Percentiles rank a stretch among this genome's conserved stretches.
These are phyloP conservation scores for Ceratobasidium sp. DNA, from an alignment of 1,284 basidiomycete genomes.

Conservation along the genomic window DNA sequence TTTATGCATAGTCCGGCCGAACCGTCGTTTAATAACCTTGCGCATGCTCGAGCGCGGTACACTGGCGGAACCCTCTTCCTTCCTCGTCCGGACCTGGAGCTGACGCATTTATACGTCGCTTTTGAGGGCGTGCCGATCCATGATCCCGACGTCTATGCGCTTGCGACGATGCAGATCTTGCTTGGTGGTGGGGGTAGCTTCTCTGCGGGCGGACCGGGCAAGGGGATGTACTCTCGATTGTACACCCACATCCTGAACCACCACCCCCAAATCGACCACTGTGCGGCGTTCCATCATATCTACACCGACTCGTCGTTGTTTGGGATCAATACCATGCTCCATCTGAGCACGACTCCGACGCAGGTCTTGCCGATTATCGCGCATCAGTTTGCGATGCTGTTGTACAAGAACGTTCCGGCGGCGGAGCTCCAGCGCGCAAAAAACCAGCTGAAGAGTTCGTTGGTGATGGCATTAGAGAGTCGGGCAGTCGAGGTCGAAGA, in stretches of 20 bases:
- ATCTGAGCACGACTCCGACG: conserved; percentile 70
- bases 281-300: conserved; percentile 98
- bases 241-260: conserved; percentile 99
- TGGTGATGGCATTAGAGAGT: conserved; percentile 97
- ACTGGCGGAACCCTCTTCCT: conserved; percentile 88
- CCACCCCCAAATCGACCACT: conserved; percentile 94
- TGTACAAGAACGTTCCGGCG: conserved; percentile 73
- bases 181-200: conserved; percentile 96
- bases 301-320: conserved; percentile 96
- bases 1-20: conserved; percentile 65
- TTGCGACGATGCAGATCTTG: conserved; percentile 95
- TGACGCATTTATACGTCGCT: conserved; percentile 93
- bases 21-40: conserved; percentile 57
- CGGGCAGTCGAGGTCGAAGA: conserved; percentile 92
- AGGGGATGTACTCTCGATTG: conserved; percentile 98
- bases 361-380: conserved; percentile 88
- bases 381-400: conserved; percentile 81
- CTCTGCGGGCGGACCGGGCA: conserved; percentile 96
- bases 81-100: conserved; percentile 76
- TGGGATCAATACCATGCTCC: conserved; percentile 91
- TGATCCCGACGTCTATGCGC: conserved; percentile 93
- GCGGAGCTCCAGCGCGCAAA: conserved; percentile 88
- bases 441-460: conserved; percentile 94
- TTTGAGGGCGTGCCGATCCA: conserved; percentile 95
- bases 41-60: conserved; percentile 72